A percentile compares a stretch with the other conserved stretches of the same genome.
Conservation (phyloP, 2,329 filamentous ascomycete genomes). For the Cladosporium sp. region DNA sequence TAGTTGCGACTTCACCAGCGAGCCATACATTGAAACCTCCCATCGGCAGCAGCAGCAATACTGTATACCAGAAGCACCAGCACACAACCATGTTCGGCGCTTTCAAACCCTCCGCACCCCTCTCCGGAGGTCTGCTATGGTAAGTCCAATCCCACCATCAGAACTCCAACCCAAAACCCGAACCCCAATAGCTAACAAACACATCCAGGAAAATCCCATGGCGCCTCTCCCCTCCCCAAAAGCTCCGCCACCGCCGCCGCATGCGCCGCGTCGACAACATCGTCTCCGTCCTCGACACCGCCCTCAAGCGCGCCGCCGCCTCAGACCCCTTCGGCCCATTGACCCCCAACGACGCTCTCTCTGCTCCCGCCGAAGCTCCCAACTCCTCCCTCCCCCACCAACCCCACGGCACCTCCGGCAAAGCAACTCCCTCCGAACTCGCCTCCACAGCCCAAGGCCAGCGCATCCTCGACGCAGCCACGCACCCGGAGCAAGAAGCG, state of each 20-base stretch:
- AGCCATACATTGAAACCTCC: neutral
- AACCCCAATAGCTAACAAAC: neutral
- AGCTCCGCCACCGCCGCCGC: slow-evolving; percentile 79
- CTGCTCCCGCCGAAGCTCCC: slow-evolving; percentile 12
- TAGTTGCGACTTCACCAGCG: slow-evolving; percentile 15
- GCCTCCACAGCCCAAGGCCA: slow-evolving; percentile 34
- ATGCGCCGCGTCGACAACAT: slow-evolving; percentile 83
- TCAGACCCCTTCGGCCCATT: slow-evolving; percentile 5
- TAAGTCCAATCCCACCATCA: slow-evolving; percentile 41
- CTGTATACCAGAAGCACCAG: slow-evolving; percentile 5
- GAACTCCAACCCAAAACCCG: slow-evolving; percentile 19
- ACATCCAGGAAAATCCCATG: slow-evolving; percentile 83
- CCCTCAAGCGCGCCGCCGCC: slow-evolving; percentile 62
- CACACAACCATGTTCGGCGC: slow-evolving; percentile 71
- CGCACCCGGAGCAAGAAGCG: slow-evolving; percentile 19
- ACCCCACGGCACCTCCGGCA: slow-evolving; percentile 21
- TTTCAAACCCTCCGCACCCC: slow-evolving; percentile 74
- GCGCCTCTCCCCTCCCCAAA: slow-evolving; percentile 89
- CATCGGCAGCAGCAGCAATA: neutral
- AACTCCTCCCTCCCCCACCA: slow-evolving; percentile 19
- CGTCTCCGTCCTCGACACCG: slow-evolving; percentile 78
- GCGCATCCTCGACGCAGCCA: slow-evolving; percentile 28
- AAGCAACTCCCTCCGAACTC: slow-evolving; percentile 31
- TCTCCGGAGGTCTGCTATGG: slow-evolving; percentile 82
- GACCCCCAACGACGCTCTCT: neutral